phyloP scores from a whole-genome alignment of 495 filamentous ascomycete genomes.

The Entonaema liquescens region DNA sequence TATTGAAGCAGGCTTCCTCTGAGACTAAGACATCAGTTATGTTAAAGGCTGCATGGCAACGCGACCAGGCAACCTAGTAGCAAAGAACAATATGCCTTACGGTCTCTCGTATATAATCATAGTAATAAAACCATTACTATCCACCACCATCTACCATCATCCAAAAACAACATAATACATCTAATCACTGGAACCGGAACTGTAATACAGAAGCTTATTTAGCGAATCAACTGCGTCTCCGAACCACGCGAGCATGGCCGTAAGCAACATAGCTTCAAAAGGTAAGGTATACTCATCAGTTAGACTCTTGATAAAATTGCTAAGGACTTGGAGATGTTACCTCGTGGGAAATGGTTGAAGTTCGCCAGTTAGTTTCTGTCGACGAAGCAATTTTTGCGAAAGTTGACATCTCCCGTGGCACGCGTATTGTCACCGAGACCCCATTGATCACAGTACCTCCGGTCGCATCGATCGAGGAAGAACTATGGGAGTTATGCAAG shows the following conservation, averaged over 20 bases:
- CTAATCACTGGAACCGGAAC: background rate
- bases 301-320: background rate
- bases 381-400: conserved; percentile 24
- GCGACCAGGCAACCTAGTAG: background rate
- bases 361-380: background rate
- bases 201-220: background rate
- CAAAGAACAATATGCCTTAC: background rate
- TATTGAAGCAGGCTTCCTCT: background rate
- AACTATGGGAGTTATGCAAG: conserved; percentile 17
- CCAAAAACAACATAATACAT: background rate
- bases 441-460: conserved; percentile 25
- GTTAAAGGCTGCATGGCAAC: background rate
- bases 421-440: conserved; percentile 25
- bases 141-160: background rate
- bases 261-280: background rate
- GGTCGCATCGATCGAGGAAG: conserved; percentile 1
- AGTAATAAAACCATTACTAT: background rate
- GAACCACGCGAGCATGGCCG: background rate
- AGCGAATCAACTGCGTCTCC: background rate
- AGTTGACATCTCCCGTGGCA: conserved; percentile 23
- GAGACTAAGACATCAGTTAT: background rate
- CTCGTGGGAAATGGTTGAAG: conserved; percentile 15
- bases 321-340: background rate
- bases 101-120: background rate
- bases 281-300: background rate